Evolutionary conservation across 2,329 filamentous ascomycete genomes (phyloP).

Genomic region (Beauveria caledonica): DNA sequence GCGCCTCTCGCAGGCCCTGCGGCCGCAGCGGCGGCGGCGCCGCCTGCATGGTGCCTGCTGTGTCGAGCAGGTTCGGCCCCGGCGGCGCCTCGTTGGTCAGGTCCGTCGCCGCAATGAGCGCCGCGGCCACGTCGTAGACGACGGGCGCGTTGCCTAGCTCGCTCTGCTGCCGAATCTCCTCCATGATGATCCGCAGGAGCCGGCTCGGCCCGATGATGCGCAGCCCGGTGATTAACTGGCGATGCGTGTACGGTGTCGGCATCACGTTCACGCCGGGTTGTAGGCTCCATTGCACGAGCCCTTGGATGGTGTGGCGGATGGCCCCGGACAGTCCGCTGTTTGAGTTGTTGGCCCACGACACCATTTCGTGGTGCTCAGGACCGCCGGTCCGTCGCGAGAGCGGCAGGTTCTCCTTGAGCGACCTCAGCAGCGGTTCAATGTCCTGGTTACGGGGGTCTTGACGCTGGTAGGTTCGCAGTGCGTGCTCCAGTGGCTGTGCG

Average conservation of each 20-base stretch:
- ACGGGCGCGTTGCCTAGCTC: conserved; percentile 50
- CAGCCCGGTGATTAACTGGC: conserved; percentile 54
- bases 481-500: conserved; percentile 59
- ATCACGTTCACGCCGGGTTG: conserved; percentile 46
- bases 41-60: conserved; percentile 26
- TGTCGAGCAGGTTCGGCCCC: conserved; percentile 23
- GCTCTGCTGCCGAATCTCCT: conserved; percentile 58
- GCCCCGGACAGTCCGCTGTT: conserved; percentile 48
- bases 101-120: conserved; percentile 61
- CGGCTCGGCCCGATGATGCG: conserved; percentile 54
- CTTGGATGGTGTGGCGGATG: conserved; percentile 53
- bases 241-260: conserved; percentile 63
- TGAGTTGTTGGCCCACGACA: conserved; percentile 53
- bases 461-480: conserved; percentile 57
- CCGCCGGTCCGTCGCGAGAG: conserved; percentile 53
- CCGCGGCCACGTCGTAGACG: conserved; percentile 60
- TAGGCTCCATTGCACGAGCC: conserved; percentile 58
- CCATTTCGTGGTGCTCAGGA: conserved; percentile 57
- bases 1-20: conserved; percentile 51
- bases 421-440: conserved; percentile 59
- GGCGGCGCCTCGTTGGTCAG: conserved; percentile 35
- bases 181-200: conserved; percentile 53
- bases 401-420: conserved; percentile 52
- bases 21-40: conserved; percentile 32
- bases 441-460: conserved; percentile 60